Evolutionary conservation across 2,329 filamentous ascomycete genomes (phyloP), one percentile per base, ranked within the genome.

Genomic region (Penicillium janthinellum): DNA sequence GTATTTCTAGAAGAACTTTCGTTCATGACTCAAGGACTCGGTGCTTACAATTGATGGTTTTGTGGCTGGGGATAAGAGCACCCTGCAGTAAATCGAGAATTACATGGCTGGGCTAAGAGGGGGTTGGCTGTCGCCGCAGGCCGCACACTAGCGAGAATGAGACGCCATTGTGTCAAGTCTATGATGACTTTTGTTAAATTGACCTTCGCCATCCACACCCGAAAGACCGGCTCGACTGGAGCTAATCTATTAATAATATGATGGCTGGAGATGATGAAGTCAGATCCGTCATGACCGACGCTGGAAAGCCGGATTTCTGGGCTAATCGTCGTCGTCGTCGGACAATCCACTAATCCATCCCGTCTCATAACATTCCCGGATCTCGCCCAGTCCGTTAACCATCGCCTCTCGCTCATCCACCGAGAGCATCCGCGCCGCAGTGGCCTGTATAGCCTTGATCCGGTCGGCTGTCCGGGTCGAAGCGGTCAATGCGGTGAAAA

Each of bases 311-410:
- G 57, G 38, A 47, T 58, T 52, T 22, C 3, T 62, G 52, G 38
- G 57, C 57, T 66, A 78, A 62, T 81, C 78, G 60, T 79, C 76
- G 15, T 76, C 77, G 45, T 74, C 75, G 35, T 81, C 79, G 20
- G 73, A 77, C 55, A 73, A 76, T 56, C 88, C 91, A 69, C 89
- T 92, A 12, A 87, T 88, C 90, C 91, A 96, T 1, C 92, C 92
- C 62, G 95, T 91, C 67, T 91, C 88, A 73, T 97, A 98, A 60
- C 90, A 90, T 70, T 96, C 93, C 1, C 90, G 89, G 69, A 98
- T 88, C 60, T 90, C 89, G 25, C 90, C 87, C 41, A 99, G 81
- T 12, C 90, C 88, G 71, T 96, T 95, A 48, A 87, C 86, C n/a
- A 98, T 81, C 2, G 82, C 82, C 76, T 99, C 95, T 44, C 94